Conservation (phyloP, 805 yeast genomes). For the Jamesozyma lodderae region DNA sequence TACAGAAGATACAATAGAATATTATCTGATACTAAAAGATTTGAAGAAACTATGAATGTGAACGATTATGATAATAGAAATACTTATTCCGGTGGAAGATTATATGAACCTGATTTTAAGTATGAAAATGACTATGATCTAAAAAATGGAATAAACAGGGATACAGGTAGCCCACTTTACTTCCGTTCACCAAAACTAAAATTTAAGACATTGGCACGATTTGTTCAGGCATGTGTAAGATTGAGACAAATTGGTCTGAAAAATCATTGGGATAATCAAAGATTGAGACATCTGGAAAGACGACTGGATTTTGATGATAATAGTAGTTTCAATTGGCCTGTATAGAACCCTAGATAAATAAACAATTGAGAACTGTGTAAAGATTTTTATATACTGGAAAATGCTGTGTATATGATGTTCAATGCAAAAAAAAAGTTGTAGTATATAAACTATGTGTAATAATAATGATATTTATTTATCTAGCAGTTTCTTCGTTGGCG, state of each 20-base stretch:
- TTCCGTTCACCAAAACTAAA: conserved; percentile 7
- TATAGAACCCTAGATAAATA: too few species aligned
- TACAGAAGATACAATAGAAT: conserved; percentile 21
- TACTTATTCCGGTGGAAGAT: neutral
- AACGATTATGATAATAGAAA: neutral
- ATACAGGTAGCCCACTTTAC: conserved; percentile 2
- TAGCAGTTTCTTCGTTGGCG: neutral
- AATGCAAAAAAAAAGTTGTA: too few species aligned
- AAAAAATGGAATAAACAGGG: neutral
- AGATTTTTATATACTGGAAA: too few species aligned
- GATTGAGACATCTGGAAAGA: conserved; percentile 20
- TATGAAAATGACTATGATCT: neutral
- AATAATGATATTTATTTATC: too few species aligned
- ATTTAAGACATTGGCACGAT: conserved; percentile 25
- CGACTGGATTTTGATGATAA: conserved; percentile 11
- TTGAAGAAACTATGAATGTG: conserved; percentile 3
- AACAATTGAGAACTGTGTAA: too few species aligned
- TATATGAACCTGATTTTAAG: neutral
- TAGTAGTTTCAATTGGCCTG: conserved; percentile 3
- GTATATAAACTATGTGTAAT: too few species aligned
- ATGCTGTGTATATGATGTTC: too few species aligned
- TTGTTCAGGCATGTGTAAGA: conserved; percentile 25
- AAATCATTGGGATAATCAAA: conserved; percentile 22
- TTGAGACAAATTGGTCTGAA: conserved; percentile 20
- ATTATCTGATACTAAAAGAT: conserved; percentile 5